Percentiles rank a stretch among this genome's conserved stretches.
phyloP scores from a whole-genome alignment of 139 green algal species.

The Auxenochlorella protothecoides region DNA sequence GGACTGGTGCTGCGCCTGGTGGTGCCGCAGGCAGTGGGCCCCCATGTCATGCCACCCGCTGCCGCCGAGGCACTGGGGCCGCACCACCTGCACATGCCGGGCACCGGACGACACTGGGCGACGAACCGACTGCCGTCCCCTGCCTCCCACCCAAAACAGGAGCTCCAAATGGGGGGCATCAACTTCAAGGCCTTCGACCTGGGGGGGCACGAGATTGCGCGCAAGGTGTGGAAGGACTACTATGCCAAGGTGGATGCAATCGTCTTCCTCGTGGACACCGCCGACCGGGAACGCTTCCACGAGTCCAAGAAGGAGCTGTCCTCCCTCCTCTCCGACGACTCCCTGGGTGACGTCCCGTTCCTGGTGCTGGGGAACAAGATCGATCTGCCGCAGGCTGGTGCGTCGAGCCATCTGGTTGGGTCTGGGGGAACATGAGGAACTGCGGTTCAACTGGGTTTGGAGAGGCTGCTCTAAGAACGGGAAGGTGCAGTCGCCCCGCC shows the following conservation, averaged over 20 bases:
- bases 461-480: no score
- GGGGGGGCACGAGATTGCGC: conserved; percentile 96
- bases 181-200: conserved; percentile 99
- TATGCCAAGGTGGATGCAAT: conserved; percentile 99
- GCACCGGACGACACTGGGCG: no score
- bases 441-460: no score
- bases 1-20: no score
- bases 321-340: conserved; percentile 85
- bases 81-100: no score
- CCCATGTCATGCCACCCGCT: no score
- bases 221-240: conserved; percentile 98
- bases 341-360: conserved; percentile 85
- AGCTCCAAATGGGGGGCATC: conserved; percentile 97
- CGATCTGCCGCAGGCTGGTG: conserved; percentile 71
- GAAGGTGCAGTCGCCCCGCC: not conserved
- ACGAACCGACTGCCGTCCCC: no score
- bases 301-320: conserved; percentile 90
- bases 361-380: conserved; percentile 99
- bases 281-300: conserved; percentile 89
- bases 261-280: conserved; percentile 95
- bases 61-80: no score
- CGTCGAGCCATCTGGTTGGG: no score
- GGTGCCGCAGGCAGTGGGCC: no score
- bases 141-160: conserved; percentile 29
- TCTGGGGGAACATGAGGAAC: no score